A percentile compares a stretch with the other conserved stretches of the same genome.
Conservation (phyloP, 1,284 basidiomycete species). For the Leccinum pachyderme region DNA sequence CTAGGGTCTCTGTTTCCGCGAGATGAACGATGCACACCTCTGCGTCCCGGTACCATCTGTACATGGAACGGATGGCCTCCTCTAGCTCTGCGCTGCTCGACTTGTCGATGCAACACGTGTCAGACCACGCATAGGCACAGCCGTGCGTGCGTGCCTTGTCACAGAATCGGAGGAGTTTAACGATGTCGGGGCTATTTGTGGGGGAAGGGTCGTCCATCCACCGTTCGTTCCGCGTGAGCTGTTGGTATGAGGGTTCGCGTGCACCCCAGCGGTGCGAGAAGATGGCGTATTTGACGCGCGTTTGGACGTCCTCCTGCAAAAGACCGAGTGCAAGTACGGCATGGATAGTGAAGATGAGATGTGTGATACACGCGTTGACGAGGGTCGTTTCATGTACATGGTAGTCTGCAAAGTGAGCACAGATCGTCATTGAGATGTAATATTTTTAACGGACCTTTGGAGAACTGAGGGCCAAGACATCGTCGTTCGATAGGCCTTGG, state of each 20-base stretch:
- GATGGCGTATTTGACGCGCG: slow-evolving; percentile 12
- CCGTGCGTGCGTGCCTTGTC: slow-evolving; percentile 10
- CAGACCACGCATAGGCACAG: slow-evolving; percentile 16
- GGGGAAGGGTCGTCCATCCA: background rate
- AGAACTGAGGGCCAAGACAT: slow-evolving; percentile 5
- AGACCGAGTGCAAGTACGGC: background rate
- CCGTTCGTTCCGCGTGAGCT: background rate
- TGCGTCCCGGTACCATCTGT: slow-evolving; percentile 16
- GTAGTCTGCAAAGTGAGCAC: background rate
- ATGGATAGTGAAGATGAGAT: background rate
- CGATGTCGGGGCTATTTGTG: background rate
- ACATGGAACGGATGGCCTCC: slow-evolving; percentile 18
- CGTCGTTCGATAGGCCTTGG: background rate
- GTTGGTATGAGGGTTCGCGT: slow-evolving; percentile 14
- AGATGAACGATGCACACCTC: slow-evolving; percentile 17
- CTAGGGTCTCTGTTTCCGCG: slow-evolving; percentile 8
- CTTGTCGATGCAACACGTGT: slow-evolving; percentile 17
- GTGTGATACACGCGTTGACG: background rate
- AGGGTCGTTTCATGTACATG: background rate
- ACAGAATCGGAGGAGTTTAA: slow-evolving; percentile 11
- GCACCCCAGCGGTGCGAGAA: slow-evolving; percentile 19
- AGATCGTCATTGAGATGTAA: background rate
- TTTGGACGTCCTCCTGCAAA: slow-evolving; percentile 5
- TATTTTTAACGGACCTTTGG: slow-evolving; percentile 9
- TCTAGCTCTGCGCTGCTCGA: slow-evolving; percentile 18